A percentile compares a stretch with the other conserved stretches of the same genome.
These are phyloP conservation scores for Mucor sp. DNA, from an alignment of 371 early-diverging fungal species.

Conservation along the genomic window DNA sequence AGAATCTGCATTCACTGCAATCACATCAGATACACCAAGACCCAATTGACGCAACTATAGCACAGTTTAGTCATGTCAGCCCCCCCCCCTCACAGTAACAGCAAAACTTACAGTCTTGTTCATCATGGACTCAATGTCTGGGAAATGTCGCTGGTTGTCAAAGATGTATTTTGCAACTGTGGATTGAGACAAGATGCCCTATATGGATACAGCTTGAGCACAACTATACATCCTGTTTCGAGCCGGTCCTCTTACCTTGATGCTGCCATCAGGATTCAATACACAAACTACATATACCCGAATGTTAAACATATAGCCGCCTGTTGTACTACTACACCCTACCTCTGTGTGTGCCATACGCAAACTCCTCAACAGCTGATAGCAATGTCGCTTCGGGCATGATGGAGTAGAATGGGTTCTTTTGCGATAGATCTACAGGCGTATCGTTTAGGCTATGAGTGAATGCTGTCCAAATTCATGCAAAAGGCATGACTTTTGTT, in stretches of 20 bases:
- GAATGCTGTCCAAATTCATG: not conserved
- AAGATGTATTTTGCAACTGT: slow-evolving; percentile 67
- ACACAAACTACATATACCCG: slow-evolving; percentile 52
- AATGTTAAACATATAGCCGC: not conserved
- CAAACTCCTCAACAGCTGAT: slow-evolving; percentile 75
- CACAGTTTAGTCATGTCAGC: too few species aligned
- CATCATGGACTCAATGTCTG: slow-evolving; percentile 36
- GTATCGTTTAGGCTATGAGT: not conserved
- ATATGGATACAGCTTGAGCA: not conserved
- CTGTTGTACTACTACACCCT: slow-evolving; percentile 10
- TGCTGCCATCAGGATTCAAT: slow-evolving; percentile 47
- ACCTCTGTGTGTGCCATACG: slow-evolving; percentile 77
- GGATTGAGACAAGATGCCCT: slow-evolving; percentile 84
- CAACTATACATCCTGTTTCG: not conserved
- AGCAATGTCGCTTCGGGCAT: slow-evolving; percentile 74
- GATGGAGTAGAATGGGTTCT: slow-evolving; percentile 85
- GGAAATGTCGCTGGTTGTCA: slow-evolving; percentile 46
- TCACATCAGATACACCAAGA: slow-evolving; percentile 54
- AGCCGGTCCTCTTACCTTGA: slow-evolving; percentile 31
- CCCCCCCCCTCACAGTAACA: too few species aligned
- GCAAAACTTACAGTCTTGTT: slow-evolving; percentile 46
- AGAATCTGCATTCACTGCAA: slow-evolving; percentile 55
- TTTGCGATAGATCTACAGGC: slow-evolving; percentile 71
- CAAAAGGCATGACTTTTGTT: not conserved
- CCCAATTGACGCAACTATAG: slow-evolving; percentile 53